Base-by-base conservation (phyloP, 768 basidiomycete species). In the Trichaptum fuscoviolaceum region DNA sequence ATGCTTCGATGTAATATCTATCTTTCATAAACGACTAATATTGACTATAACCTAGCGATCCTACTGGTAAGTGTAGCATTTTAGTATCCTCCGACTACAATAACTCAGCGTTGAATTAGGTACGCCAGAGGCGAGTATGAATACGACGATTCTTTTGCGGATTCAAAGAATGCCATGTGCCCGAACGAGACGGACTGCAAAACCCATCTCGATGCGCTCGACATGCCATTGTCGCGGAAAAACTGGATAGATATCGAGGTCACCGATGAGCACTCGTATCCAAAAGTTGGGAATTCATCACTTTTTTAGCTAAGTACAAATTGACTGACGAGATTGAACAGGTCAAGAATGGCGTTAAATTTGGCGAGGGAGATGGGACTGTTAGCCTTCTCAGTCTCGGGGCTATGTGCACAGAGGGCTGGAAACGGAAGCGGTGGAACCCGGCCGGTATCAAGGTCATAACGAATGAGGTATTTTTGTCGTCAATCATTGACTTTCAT, bases 341-440 rank as follows among this genome's bases (percentile, higher is more conserved):
- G 88, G 78, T 93, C 62, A 79, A 83, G 64, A 93, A 92, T 68
- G 96, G 96, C 12, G 93, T 98, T 64, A 92, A 91, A 70, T 87
- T 96, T 76, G 93, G 94, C 57, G 95, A 97, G 79, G 96, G 95
- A 8, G 97, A 99, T 74, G 96, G 97, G 15, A 98, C 97, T 1
- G 95, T 95, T 25, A 87, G 87, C 70, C 77, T 95, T 57, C 72
- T 96, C 35, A 93, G 91, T 70, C 81, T 95, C 64, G 96, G 95
- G 18, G 87, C 92, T n/a, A 97, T 99, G 95, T 98, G 96, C 72
- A 89, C 91, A 12, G 93, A 95, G 73, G 96, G 96, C 7, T 97
- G 96, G 96, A 92, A 91, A 75, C 82, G 88, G 66, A 83, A 83
- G 68, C 81, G 88, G 64, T 98, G 94, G 93, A 99, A 98, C 76